These are phyloP conservation scores for Trifolium subterraneum DNA, from an alignment of 306 rosid genomes.

Conservation along the genomic window DNA sequence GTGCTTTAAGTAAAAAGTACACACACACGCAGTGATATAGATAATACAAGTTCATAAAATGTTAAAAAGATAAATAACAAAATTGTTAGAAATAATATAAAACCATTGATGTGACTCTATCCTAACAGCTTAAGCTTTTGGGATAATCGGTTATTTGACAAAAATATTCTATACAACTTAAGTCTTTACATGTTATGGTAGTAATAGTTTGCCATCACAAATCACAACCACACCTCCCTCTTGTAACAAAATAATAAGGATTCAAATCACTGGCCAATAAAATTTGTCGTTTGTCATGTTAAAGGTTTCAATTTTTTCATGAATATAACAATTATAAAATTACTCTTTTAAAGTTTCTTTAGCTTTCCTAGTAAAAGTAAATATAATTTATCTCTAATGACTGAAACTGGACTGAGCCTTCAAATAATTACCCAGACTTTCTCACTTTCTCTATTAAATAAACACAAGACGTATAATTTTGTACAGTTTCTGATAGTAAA, in stretches of 20 bases:
- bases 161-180: conserved; percentile 11
- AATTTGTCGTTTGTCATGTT: background rate
- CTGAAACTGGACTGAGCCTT: background rate
- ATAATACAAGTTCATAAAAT: conserved; percentile 21
- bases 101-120: no score
- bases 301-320: conserved; percentile 25
- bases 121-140: no score
- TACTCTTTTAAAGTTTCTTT: conserved; percentile 18
- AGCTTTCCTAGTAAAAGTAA: conserved; percentile 5
- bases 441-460: background rate
- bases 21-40: conserved; percentile 14
- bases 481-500: conserved; percentile 1
- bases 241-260: conserved; percentile 9
- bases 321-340: conserved; percentile 12
- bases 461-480: conserved; percentile 1
- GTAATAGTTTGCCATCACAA: conserved; percentile 6
- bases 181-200: conserved; percentile 16
- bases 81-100: no score
- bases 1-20: conserved; percentile 14
- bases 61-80: conserved; percentile 23
- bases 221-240: conserved; percentile 8
- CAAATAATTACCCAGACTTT: conserved; percentile 31
- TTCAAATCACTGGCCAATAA: conserved; percentile 15
- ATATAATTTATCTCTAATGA: background rate
- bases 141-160: no score